Evolutionary conservation across 805 yeast species (phyloP), one percentile per base, ranked within the genome.

Genomic region (Teunomyces kruisii): DNA sequence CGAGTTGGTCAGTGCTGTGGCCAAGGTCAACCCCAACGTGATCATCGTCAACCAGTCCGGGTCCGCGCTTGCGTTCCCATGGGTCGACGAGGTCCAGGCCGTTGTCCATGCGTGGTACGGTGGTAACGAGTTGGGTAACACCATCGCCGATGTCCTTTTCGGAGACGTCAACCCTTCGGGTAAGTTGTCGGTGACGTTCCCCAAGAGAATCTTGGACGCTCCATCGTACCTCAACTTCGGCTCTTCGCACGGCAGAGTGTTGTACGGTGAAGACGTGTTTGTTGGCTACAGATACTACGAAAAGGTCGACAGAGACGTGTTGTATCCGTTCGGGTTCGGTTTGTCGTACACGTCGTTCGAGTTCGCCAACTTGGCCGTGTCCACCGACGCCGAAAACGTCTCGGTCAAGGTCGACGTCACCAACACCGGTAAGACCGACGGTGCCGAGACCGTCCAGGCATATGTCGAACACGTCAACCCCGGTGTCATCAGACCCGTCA

Each of bases 221-320:
- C 86, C 86, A 9, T 72, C 84, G 0, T 81, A 58, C 60, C 61
- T 79, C 54, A 79, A 74, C 62, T 79, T 66, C 65, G 64, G 66
- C 26, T 66, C 81, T 8, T 75, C 75, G 54, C 70, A 71, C 55
- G 85, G 86, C 36, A 63, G 74, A 42, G 79, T 75, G 27, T 54
- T 76, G 44, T 83, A 83, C 53, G 86, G 87, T 47, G 88, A 83
- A 59, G 86, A 81, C 55, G 76, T 83, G 38, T 82, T 70, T 58
- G 78, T 82, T 42, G 88, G 87, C 15, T 81, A 83, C 67, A 67
- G 80, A 47, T 79, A 64, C 65, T 83, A 79, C 60, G 86, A 83
- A 54, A 76, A 76, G 59, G 57, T 66, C 30, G 70, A 74, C 49
- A 64, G 60, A 33, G 68, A 69, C 22, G 80, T 78, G 4, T 65